phyloP scores from a whole-genome alignment of 2,329 filamentous ascomycete species.

The Paraphaeosphaeria minitans region DNA sequence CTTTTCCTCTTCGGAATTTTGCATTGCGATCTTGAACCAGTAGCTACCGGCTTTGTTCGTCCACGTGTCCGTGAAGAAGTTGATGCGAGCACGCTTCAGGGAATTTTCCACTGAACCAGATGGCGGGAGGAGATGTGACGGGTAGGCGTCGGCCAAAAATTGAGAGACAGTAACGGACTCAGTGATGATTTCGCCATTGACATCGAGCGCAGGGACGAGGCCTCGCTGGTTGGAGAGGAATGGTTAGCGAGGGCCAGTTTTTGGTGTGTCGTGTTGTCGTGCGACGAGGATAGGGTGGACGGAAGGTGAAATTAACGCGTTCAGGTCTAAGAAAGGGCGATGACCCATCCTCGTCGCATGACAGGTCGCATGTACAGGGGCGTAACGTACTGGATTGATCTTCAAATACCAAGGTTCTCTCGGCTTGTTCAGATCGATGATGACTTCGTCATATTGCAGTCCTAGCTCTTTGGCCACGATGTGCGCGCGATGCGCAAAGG shows the following conservation, averaged over 20 bases:
- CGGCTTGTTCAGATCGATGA: constrained; percentile 72
- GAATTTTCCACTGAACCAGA: constrained; percentile 60
- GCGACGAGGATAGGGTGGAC: background rate
- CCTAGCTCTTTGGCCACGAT: constrained; percentile 71
- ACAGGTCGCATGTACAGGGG: background rate
- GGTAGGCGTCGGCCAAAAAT: constrained; percentile 72
- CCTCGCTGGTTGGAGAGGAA: constrained; percentile 58
- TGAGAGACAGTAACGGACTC: constrained; percentile 76
- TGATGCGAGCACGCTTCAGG: constrained; percentile 68
- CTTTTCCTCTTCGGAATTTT: constrained; percentile 56
- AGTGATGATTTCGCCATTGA: constrained; percentile 67
- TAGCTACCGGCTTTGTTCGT: constrained; percentile 62
- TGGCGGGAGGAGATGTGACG: constrained; percentile 68
- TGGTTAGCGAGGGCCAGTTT: background rate
- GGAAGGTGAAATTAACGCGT: background rate
- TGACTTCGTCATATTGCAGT: constrained; percentile 70
- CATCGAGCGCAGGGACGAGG: constrained; percentile 72
- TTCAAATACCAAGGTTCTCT: constrained; percentile 75
- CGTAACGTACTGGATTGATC: constrained; percentile 66
- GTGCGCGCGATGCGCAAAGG: constrained; percentile 77
- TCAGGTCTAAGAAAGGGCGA: background rate
- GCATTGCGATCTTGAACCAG: constrained; percentile 54
- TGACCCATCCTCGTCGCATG: no score
- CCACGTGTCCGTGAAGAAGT: constrained; percentile 75
- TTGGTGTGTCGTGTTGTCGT: background rate